Evolutionary conservation across 2,329 filamentous ascomycete species (phyloP), one percentile per base, ranked within the genome.

Genomic region (Ilyonectria robusta): DNA sequence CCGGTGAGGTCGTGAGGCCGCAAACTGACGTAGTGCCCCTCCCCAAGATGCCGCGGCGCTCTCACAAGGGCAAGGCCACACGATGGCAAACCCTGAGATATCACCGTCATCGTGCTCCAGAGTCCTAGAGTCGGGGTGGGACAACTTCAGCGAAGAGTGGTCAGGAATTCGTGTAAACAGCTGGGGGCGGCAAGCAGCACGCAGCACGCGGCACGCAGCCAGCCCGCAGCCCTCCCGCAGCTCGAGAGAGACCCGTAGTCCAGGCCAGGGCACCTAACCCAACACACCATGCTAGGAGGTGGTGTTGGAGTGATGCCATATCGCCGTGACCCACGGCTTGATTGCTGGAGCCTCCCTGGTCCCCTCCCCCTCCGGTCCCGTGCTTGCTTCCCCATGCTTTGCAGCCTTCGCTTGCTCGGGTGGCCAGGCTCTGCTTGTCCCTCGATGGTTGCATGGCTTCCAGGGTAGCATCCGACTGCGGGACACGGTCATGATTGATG

Each of bases 251-350:
- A 44, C 58, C 58, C 53, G 29, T 50, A 42, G 58, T 46, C 46
- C 10, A 53, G 46, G 58, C 58, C 46, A 54, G 50, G 56, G 57
- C 55, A 58, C 33, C 50, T 50, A 65, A 60, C 57, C 62, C 68
- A 72, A 64, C 65, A 59, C 63, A 67, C 64, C 57, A 70, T 71
- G 66, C 66, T 60, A 55, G 48, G 70, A 68, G 19, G 65, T 73
- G 72, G 67, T 76, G 65, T 72, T 72, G 72, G 62, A 71, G 70
- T 75, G 73, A 76, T 76, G 73, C 72, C 73, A 75, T 75, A 62
- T 65, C 64, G 66, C 67, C 48, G 54, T 48, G 59, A 62, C 66
- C 60, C 59, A 67, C 69, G 42, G 66, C 63, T 70, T 68, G 61
- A 67, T 63, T 67, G 58, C 60, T 54, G 37, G 42, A 60, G 55